Evolutionary conservation across 2,329 filamentous ascomycete species (phyloP).

Genomic region (Pseudogymnoascus sp.): DNA sequence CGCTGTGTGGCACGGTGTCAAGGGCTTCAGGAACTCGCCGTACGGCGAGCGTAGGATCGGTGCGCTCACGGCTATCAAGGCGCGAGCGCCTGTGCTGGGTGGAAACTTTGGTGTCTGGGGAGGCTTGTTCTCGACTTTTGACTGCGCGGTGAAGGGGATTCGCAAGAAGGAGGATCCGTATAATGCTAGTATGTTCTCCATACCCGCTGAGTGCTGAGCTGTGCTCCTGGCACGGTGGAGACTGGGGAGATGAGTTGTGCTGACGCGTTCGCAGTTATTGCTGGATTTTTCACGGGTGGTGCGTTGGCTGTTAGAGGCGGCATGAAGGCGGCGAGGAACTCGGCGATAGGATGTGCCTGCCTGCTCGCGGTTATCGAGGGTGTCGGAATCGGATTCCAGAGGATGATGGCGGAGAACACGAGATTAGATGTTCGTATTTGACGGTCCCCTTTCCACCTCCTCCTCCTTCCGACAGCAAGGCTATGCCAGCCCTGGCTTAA

Average conservation of each 20-base stretch:
- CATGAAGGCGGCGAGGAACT: conserved; percentile 84
- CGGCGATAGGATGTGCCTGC: conserved; percentile 91
- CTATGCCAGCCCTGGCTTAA: conserved; percentile 4
- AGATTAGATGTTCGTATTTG: conserved; percentile 51
- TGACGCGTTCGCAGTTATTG: conserved; percentile 54
- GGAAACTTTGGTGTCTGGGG: conserved; percentile 99
- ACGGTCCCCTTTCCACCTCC: neutral
- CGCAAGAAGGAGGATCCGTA: conserved; percentile 96
- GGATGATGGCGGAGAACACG: conserved; percentile 87
- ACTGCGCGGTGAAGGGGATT: conserved; percentile 91
- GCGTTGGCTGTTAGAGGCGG: conserved; percentile 87
- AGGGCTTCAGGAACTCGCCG: conserved; percentile 82
- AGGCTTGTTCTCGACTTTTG: conserved; percentile 89
- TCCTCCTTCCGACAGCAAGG: conserved; percentile 6
- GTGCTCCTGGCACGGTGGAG: neutral
- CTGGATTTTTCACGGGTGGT: conserved; percentile 93
- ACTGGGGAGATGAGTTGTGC: conserved; percentile 2
- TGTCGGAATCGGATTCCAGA: conserved; percentile 90
- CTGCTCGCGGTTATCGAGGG: conserved; percentile 94
- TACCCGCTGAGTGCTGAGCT: neutral
- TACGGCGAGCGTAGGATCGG: conserved; percentile 94
- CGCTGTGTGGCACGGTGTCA: conserved; percentile 93
- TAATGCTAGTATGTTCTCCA: conserved; percentile 63
- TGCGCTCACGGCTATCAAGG: conserved; percentile 94
- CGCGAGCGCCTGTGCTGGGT: conserved; percentile 87